Base-by-base conservation (phyloP, 129 eudicot species). In the Pittosporum tobira region DNA sequence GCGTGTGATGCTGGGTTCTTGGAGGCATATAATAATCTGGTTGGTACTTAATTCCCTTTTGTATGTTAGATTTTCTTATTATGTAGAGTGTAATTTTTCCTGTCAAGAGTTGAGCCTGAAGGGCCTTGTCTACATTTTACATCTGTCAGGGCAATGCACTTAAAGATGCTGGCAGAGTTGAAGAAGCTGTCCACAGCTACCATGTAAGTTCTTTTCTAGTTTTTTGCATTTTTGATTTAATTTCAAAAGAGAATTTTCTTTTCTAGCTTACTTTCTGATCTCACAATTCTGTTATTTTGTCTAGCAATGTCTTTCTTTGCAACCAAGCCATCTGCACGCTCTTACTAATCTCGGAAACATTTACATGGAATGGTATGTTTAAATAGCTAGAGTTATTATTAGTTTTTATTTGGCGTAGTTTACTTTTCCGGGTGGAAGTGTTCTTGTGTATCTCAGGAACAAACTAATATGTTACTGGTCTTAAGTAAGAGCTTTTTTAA, bases 321-420 rank as follows among this genome's bases (percentile, higher is more conserved):
- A 83, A 76, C 96, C 98, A 34, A 83, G 67, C 59, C 96, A 91
- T 74, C 99, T 96, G 21, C 99, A 87, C 67, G 96, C 99, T 58
- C 88, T 91, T 37, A 91, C 99, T 57, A 91, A 87, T 74, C 94
- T 91, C 57, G 99, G 99, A 34, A 91, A 91, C 61, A 87, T 91
- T 49, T 91, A 91, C 65, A 87, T 91, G 99, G 96, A 87, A 71
- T 83, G 95, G 99, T 91, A 86, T 65, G 76, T 25, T n/a, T 65
- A 2, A 49, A 26, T 26, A 22, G 36, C 36, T 64, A 46, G 16
- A 28, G 20, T 31, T 61, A 37, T 72, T 9, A n/a, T n/a, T n/a
- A n/a, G n/a, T n/a, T n/a, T n/a, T n/a, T n/a, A n/a, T n/a, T n/a
- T n/a, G n/a, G n/a, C n/a, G 24, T 23, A 60, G 7, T 21, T 36